Evolutionary conservation across 2,329 filamentous ascomycete genomes (phyloP).

Genomic region (Epichloe bromicola): DNA sequence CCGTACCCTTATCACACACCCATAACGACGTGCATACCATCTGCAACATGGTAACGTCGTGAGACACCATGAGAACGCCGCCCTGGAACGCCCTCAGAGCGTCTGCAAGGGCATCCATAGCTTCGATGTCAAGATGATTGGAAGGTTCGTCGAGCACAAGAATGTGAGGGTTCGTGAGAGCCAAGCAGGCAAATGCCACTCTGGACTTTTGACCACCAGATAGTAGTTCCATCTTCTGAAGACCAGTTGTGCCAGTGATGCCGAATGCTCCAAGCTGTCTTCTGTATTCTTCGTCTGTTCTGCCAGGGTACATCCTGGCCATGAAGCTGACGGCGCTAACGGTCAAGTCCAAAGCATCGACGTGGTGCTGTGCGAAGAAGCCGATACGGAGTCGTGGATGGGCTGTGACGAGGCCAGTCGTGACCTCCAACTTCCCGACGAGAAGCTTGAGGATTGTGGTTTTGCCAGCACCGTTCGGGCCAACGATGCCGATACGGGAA

Average conservation of each 20-base stretch:
- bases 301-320: constrained; percentile 81
- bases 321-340: constrained; percentile 90
- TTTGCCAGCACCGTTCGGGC: constrained; percentile 96
- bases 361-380: constrained; percentile 97
- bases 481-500: constrained; percentile 97
- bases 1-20: constrained; percentile 89
- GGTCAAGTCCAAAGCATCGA: constrained; percentile 85
- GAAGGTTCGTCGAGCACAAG: constrained; percentile 96
- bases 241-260: constrained; percentile 84
- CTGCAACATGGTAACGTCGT: constrained; percentile 98
- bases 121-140: constrained; percentile 97
- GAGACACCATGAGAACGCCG: constrained; percentile 94
- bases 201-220: constrained; percentile 98
- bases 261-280: constrained; percentile 83
- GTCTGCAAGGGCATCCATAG: constrained; percentile 87
- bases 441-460: constrained; percentile 98
- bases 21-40: constrained; percentile 89
- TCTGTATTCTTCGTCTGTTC: constrained; percentile 91
- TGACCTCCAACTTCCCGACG: constrained; percentile 68
- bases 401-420: constrained; percentile 71
- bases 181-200: constrained; percentile 94
- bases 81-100: constrained; percentile 81
- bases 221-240: constrained; percentile 88
- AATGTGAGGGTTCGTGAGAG: constrained; percentile 88
- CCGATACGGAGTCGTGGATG: constrained; percentile 82